Evolutionary conservation across 2,329 filamentous ascomycete genomes (phyloP), one percentile per base, ranked within the genome.

Genomic region (Neopestalotiopsis sp.): DNA sequence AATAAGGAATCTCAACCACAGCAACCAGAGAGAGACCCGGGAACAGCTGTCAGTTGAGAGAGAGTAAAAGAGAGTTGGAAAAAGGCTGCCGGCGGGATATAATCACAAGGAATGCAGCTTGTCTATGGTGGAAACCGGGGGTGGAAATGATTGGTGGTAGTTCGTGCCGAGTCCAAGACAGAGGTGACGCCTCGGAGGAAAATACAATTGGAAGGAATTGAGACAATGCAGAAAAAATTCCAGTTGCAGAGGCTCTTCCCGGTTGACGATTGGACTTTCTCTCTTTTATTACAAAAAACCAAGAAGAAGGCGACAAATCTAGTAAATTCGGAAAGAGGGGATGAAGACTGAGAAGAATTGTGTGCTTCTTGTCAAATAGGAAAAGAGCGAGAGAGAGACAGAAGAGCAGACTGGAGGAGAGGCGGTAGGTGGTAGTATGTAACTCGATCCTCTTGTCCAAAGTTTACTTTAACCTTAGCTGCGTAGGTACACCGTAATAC

Each of bases 31-130:
- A 38, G 34, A 30, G 68, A 38, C 6, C 10, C 34, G 34, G 34
- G 34, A 38, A 67, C 63, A 70, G 58, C 49, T 52, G 17, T 20
- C 45, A 20, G 9, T 28, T 30, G 59, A 62, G 52, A 68, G 58
- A 61, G 61, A 61, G 65, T 71, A 67, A 45, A 71, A 59, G 42
- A 56, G 67, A 68, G 56, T 67, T 71, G 63, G 72, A 67, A 56
- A 66, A 68, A 65, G 66, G 40, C 49, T 65, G 67, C 45, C 45
- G 45, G 20, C 20, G 45, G 57, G 69, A 69, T 68, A 69, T 66
- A 69, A 28, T 68, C 71, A 72, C 71, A 73, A 76, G 75, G 75
- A 76, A 78, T 76, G 76, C 70, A 74, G 34, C 34, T 65, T 71
- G 74, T 73, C 71, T 76, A 68, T 68, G 71, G 56, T 68, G 71